Conservation (phyloP, 495 filamentous ascomycete species). For the Aspergillus nidulans region DNA sequence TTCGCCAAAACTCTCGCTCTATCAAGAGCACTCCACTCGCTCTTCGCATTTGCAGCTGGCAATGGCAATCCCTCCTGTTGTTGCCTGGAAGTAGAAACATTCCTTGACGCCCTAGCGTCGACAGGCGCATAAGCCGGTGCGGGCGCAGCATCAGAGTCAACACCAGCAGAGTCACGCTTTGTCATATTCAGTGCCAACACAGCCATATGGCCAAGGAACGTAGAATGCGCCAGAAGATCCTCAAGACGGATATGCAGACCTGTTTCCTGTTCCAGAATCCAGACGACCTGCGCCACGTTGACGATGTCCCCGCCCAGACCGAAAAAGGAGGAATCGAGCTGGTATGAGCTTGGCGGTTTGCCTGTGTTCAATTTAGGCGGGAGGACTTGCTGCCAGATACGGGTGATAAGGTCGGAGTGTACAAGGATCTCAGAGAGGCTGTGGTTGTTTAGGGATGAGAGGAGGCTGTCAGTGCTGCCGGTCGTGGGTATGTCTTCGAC, state of each 20-base stretch:
- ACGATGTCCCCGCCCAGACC: conserved; percentile 51
- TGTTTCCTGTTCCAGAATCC: conserved; percentile 43
- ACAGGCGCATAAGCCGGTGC: neutral
- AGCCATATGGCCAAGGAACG: conserved; percentile 47
- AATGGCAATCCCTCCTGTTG: too few relatives aligned
- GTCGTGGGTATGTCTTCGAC: conserved; percentile 30
- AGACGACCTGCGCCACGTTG: conserved; percentile 45
- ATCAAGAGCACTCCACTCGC: conserved; percentile 19
- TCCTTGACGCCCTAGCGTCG: neutral
- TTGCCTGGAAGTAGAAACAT: neutral
- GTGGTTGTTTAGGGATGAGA: conserved; percentile 36
- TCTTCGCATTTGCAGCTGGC: too few relatives aligned
- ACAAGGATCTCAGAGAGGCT: conserved; percentile 44
- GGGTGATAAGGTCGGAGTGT: conserved; percentile 43
- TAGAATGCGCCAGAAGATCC: conserved; percentile 46
- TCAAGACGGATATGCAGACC: conserved; percentile 47
- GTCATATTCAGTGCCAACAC: conserved; percentile 37
- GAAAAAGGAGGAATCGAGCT: conserved; percentile 49
- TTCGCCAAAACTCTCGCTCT: conserved; percentile 31
- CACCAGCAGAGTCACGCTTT: conserved; percentile 12
- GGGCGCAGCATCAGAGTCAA: neutral
- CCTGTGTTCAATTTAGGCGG: conserved; percentile 22
- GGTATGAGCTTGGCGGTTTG: conserved; percentile 25
- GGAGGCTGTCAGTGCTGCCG: conserved; percentile 15
- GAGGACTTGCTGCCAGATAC: conserved; percentile 49